A percentile compares a stretch with the other conserved stretches of the same genome.
Evolutionary conservation across 176 grass and related monocot genomes (phyloP).

Genomic region (Oryza meyeriana): DNA sequence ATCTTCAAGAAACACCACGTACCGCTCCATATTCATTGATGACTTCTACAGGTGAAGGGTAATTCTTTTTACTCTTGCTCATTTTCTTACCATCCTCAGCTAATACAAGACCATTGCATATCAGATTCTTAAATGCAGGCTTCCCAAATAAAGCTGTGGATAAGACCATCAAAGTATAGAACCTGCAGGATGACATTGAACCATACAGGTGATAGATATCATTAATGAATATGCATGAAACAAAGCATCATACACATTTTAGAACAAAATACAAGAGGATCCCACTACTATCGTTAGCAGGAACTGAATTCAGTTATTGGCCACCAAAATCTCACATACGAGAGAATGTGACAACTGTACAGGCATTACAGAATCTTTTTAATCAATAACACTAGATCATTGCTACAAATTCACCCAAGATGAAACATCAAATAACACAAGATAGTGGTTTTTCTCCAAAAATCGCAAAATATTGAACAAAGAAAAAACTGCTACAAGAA

Average conservation of each 20-base stretch:
- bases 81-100: constrained; percentile 99
- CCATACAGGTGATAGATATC: constrained; percentile 2
- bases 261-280: not conserved
- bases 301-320: not conserved
- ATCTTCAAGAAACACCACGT: constrained; percentile 42
- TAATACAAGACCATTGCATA: constrained; percentile 98
- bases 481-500: not conserved
- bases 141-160: constrained; percentile 97
- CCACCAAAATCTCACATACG: not conserved
- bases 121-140: constrained; percentile 98
- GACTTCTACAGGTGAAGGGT: constrained; percentile 74
- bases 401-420: not conserved
- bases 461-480: not conserved
- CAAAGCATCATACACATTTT: not conserved
- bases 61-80: constrained; percentile 99
- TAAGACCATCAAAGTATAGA: constrained; percentile 97
- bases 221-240: constrained; percentile 13
- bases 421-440: constrained; percentile 11
- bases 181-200: constrained; percentile 53
- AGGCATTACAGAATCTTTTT: not conserved
- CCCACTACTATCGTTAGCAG: not conserved
- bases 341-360: not conserved
- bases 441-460: not conserved
- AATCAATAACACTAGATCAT: not conserved
- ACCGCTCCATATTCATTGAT: constrained; percentile 91